Evolutionary conservation across 805 yeast species (phyloP).

Genomic region (Candida railenensis): DNA sequence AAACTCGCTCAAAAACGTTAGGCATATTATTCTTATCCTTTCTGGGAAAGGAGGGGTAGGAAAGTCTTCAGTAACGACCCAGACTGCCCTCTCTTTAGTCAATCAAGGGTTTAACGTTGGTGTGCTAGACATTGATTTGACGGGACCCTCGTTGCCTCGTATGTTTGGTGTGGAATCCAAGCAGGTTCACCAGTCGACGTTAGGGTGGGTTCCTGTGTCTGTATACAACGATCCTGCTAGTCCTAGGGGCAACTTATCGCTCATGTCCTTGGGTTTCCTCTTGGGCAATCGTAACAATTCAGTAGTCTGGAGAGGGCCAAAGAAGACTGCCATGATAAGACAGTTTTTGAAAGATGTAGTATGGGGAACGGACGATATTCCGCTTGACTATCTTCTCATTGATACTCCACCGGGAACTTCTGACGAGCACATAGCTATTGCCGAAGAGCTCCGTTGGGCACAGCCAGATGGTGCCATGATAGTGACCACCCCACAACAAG

Average conservation of each 20-base stretch:
- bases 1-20: conserved; percentile 47
- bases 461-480: conserved; percentile 89
- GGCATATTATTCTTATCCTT: conserved; percentile 76
- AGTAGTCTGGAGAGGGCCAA: conserved; percentile 98
- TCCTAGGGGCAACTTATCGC: conserved; percentile 45
- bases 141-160: conserved; percentile 95
- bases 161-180: conserved; percentile 88
- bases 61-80: conserved; percentile 93
- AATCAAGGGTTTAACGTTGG: conserved; percentile 80
- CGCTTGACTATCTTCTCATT: conserved; percentile 72
- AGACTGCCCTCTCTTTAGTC: conserved; percentile 80
- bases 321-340: conserved; percentile 95
- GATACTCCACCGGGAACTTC: conserved; percentile 99
- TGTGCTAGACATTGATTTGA: conserved; percentile 88
- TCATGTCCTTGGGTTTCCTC: conserved; percentile 89
- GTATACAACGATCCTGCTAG: conserved; percentile 19
- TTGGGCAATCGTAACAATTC: conserved; percentile 81
- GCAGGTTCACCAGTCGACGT: conserved; percentile 76
- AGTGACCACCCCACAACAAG: conserved; percentile 95
- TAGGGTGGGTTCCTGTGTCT: conserved; percentile 91
- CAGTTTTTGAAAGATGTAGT: conserved; percentile 88
- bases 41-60: conserved; percentile 99
- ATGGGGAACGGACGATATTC: conserved; percentile 65
- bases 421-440: conserved; percentile 96
- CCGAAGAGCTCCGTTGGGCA: conserved; percentile 76